A percentile compares a stretch with the other conserved stretches of the same genome.
Conservation (phyloP, 1,284 basidiomycete genomes). For the Rugiboletus extremiorientalis region DNA sequence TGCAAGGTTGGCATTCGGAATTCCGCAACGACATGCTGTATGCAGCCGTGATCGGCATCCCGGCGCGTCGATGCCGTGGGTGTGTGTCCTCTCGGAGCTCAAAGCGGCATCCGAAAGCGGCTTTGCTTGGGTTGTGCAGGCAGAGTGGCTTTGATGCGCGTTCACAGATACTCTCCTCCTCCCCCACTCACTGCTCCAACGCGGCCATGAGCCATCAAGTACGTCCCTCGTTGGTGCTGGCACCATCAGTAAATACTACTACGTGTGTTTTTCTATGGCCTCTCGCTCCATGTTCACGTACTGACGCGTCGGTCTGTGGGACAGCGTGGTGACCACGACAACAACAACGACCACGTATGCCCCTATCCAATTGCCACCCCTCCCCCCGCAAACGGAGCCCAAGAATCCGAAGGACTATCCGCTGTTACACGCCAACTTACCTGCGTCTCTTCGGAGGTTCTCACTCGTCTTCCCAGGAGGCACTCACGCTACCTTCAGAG, state of each 20-base stretch:
- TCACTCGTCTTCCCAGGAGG: conserved; percentile 78
- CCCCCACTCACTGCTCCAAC: conserved; percentile 23
- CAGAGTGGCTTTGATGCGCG: conserved; percentile 37
- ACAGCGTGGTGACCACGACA: conserved; percentile 81
- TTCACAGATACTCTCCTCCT: conserved; percentile 24
- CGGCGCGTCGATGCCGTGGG: conserved; percentile 19
- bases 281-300: conserved; percentile 6
- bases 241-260: conserved; percentile 76
- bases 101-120: conserved; percentile 28
- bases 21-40: not conserved
- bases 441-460: conserved; percentile 67
- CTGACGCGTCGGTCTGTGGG: conserved; percentile 30
- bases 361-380: conserved; percentile 71
- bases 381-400: conserved; percentile 67
- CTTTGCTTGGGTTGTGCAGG: conserved; percentile 33
- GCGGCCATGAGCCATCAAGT: conserved; percentile 52
- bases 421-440: conserved; percentile 66
- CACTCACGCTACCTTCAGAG: conserved; percentile 71
- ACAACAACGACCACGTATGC: conserved; percentile 84
- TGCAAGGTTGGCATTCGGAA: not conserved
- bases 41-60: conserved; percentile 15
- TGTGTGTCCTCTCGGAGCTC: conserved; percentile 19
- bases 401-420: conserved; percentile 78
- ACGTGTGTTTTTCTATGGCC: conserved; percentile 48
- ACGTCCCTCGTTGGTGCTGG: conserved; percentile 63